Percentiles rank a stretch among this genome's conserved stretches.
Evolutionary conservation across 441 rosid species (phyloP).

Genomic region (Macaranga tanarius): DNA sequence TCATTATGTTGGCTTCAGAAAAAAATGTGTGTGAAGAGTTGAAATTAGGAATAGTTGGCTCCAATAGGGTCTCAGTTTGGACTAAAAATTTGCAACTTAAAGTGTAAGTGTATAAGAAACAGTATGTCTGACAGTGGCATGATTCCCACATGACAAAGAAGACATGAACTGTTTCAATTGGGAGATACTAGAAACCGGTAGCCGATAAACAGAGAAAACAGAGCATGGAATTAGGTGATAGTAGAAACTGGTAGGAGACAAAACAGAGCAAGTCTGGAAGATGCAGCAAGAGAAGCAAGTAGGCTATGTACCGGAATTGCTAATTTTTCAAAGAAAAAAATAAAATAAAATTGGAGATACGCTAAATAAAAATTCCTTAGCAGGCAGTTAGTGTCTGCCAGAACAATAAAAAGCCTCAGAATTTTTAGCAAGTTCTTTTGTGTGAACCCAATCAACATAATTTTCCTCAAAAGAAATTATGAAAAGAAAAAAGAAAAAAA

Average conservation of each 20-base stretch:
- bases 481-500: background rate
- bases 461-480: background rate
- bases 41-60: background rate
- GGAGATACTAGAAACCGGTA: conserved; percentile 6
- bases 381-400: background rate
- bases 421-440: background rate
- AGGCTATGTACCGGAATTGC: background rate
- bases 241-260: conserved; percentile 11
- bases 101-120: background rate
- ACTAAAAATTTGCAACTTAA: conserved; percentile 4
- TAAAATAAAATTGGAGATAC: background rate
- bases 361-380: conserved; percentile 1
- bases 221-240: conserved; percentile 5
- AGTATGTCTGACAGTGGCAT: background rate
- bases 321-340: too few relatives aligned
- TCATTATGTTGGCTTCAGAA: background rate
- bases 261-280: conserved; percentile 14
- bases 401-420: background rate
- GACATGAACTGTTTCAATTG: conserved; percentile 7
- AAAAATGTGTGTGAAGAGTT: background rate
- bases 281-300: background rate
- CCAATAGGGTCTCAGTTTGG: background rate
- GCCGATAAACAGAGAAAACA: conserved; percentile 12
- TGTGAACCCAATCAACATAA: conserved; percentile 1
- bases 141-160: conserved; percentile 11